Evolutionary conservation across 225 moss, liverwort and hornwort genomes (phyloP).

Genomic region (Climacium dendroides): DNA sequence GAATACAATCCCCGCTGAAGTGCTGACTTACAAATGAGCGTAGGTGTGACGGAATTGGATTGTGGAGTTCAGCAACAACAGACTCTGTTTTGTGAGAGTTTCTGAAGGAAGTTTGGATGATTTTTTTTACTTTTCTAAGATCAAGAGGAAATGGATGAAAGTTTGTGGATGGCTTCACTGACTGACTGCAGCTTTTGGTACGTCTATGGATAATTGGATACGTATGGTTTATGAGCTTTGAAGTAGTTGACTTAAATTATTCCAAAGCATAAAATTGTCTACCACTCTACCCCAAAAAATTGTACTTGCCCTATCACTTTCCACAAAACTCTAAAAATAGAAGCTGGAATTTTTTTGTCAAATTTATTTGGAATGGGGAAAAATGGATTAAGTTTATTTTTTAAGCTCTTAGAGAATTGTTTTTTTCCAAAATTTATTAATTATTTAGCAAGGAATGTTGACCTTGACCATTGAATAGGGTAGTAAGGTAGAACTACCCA

Average conservation of each 20-base stretch:
- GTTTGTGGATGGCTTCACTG: background rate
- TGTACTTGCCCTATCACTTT: too few relatives aligned
- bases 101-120: background rate
- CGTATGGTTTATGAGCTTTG: background rate
- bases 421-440: background rate
- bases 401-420: background rate
- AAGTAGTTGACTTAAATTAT: background rate
- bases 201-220: too few relatives aligned
- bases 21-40: background rate
- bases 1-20: background rate
- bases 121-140: background rate
- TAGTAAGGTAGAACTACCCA: too few relatives aligned
- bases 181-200: background rate
- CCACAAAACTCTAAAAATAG: background rate
- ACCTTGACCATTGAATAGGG: accelerated
- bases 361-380: background rate
- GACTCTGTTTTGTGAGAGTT: background rate
- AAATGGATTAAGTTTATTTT: background rate
- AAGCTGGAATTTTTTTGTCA: background rate
- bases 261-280: background rate
- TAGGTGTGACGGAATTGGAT: background rate
- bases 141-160: background rate
- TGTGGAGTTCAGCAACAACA: background rate
- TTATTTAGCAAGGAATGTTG: background rate
- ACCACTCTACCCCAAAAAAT: too few relatives aligned